phyloP scores from a whole-genome alignment of 2,329 filamentous ascomycete species.

The Hymenoscyphus occultus region DNA sequence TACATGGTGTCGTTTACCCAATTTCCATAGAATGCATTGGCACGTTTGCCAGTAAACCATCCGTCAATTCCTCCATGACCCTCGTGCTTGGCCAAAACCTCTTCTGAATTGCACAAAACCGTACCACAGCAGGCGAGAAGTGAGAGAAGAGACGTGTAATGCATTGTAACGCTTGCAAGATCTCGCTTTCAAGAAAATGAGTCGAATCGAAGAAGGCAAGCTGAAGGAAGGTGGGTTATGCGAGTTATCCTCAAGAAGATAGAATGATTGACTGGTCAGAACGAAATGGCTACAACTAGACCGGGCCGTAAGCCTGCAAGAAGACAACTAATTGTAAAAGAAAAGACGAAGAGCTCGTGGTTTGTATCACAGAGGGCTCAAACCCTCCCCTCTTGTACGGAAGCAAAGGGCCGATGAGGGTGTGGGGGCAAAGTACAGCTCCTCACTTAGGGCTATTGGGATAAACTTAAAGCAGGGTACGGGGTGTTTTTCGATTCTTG shows the following conservation, averaged over 20 bases:
- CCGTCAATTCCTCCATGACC: not conserved
- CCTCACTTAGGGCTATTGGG: not conserved
- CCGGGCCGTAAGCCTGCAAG: no score
- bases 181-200: not conserved
- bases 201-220: not conserved
- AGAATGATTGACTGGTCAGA: not conserved
- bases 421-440: not conserved
- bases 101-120: constrained; percentile 10
- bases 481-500: not conserved
- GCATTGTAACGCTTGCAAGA: constrained; percentile 21
- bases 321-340: no score
- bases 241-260: not conserved
- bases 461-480: not conserved
- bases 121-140: constrained; percentile 7
- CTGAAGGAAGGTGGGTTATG: not conserved
- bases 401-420: not conserved
- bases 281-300: no score
- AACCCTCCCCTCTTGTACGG: not conserved
- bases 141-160: constrained; percentile 16
- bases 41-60: not conserved
- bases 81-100: not conserved
- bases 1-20: not conserved
- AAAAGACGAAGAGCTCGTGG: not conserved
- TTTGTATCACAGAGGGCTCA: not conserved
- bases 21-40: not conserved